These are phyloP conservation scores for Penicillium subrubescens DNA, from an alignment of 495 filamentous ascomycete species.

Conservation along the genomic window DNA sequence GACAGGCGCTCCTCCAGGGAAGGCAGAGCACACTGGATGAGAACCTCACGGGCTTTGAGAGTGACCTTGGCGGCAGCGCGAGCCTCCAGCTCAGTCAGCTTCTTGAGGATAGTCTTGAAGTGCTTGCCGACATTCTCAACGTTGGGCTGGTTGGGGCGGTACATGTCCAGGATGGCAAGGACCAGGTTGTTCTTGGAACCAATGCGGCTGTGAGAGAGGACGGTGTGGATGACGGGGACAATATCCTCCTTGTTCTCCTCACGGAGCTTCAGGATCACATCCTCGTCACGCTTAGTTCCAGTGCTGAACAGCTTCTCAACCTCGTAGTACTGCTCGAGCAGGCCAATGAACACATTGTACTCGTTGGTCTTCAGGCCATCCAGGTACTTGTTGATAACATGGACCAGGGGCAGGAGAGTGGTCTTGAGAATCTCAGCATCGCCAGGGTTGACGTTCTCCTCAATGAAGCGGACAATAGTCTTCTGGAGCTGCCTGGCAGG, in stretches of 20 bases:
- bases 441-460: conserved; percentile 73
- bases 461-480: conserved; percentile 82
- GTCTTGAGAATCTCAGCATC: conserved; percentile 73
- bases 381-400: conserved; percentile 78
- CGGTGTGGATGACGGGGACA: conserved; percentile 75
- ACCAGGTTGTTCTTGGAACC: conserved; percentile 93
- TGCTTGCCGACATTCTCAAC: conserved; percentile 85
- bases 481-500: conserved; percentile 86
- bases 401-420: conserved; percentile 73
- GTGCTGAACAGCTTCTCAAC: conserved; percentile 87
- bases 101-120: conserved; percentile 80
- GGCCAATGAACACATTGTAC: conserved; percentile 74
- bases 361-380: conserved; percentile 93
- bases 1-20: conserved; percentile 91
- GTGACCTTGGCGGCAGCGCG: conserved; percentile 92
- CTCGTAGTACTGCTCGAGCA: conserved; percentile 77
- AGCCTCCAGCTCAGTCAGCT: conserved; percentile 88
- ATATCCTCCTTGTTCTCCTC: conserved; percentile 96
- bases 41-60: conserved; percentile 91
- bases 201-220: conserved; percentile 90
- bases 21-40: conserved; percentile 95
- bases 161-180: conserved; percentile 88
- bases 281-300: conserved; percentile 84
- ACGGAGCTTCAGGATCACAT: conserved; percentile 89
- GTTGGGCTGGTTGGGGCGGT: conserved; percentile 90